Evolutionary conservation across 176 grass and related monocot species (phyloP).

Genomic region (Oryza glaberrima): DNA sequence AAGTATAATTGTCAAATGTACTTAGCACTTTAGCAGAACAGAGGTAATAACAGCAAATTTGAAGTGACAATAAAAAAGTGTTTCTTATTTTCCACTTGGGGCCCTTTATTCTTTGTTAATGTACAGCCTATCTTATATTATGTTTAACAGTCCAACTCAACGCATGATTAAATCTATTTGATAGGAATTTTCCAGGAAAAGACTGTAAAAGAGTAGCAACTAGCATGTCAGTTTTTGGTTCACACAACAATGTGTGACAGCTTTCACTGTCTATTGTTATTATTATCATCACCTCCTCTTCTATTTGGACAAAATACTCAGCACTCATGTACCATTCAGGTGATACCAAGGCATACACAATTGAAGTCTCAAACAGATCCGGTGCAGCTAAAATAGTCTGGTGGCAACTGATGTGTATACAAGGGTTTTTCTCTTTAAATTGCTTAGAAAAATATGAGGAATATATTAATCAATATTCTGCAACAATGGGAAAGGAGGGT

Average conservation of each 20-base stretch:
- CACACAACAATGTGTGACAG: neutral
- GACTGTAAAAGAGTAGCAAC: neutral
- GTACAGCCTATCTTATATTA: neutral
- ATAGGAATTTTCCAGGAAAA: neutral
- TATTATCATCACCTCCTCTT: neutral
- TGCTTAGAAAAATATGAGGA: neutral
- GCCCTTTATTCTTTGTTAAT: neutral
- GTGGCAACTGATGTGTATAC: neutral
- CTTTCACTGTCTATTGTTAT: constrained; percentile 7
- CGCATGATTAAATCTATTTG: neutral
- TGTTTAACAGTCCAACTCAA: neutral
- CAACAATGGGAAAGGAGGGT: neutral
- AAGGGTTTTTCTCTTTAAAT: neutral
- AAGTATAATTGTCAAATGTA: constrained; percentile 29
- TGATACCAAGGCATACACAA: constrained; percentile 5
- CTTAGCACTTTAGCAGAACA: neutral
- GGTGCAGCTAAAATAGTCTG: neutral
- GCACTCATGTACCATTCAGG: constrained; percentile 17
- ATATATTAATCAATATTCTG: neutral
- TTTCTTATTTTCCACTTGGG: neutral
- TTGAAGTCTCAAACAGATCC: neutral
- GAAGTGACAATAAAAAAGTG: neutral
- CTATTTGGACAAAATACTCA: neutral
- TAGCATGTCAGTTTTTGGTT: neutral
- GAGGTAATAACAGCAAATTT: constrained; percentile 8